Base-by-base conservation (phyloP, 305 asterid species). In the Fraxinus dipetala region DNA sequence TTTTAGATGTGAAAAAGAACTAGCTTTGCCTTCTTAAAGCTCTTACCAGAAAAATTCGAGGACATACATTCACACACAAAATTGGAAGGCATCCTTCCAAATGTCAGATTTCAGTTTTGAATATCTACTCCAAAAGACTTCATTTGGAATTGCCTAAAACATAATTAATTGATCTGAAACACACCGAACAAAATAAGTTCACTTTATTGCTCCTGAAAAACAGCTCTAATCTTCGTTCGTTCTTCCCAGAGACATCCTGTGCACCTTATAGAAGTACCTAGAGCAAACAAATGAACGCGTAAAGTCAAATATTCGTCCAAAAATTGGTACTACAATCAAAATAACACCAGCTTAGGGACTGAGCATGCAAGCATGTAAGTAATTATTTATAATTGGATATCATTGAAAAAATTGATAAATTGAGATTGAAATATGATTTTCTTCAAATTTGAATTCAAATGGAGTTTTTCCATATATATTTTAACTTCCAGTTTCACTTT, bases 191-290 rank as follows among this genome's bases (percentile, higher is more conserved):
- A 30, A 30, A 30, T 30, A 30, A 30, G 2, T 30, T 30, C 32
- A 30, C 32, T 30, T 30, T 30, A 30, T 30, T 30, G 32, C n/a
- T n/a, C n/a, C n/a, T 84, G 76, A 91, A 94, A 30, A 94, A 89
- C 89, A 93, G 83, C 88, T 94, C 97, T 79, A 93, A 91, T 81
- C 97, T 85, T 85, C 83, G 89, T 77, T 90, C 95, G 80, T 89
- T 94, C 89, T 94, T 94, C 98, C 97, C 91, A 11, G 98, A 93
- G 74, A 91, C 83, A 78, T 93, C 91, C 83, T 91, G 98, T 26
- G 91, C 97, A 26, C 98, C 98, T 78, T 30, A 30, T 30, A 30
- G 32, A 30, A 30, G 32, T 30, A 30, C 32, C 32, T 30, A 30
- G 32, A 30, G 78, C 77, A 94, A 83, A 78, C 67, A 80, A 72